These are phyloP conservation scores for Trichophaea hybrida DNA, from an alignment of 2,329 filamentous ascomycete species.

Conservation along the genomic window DNA sequence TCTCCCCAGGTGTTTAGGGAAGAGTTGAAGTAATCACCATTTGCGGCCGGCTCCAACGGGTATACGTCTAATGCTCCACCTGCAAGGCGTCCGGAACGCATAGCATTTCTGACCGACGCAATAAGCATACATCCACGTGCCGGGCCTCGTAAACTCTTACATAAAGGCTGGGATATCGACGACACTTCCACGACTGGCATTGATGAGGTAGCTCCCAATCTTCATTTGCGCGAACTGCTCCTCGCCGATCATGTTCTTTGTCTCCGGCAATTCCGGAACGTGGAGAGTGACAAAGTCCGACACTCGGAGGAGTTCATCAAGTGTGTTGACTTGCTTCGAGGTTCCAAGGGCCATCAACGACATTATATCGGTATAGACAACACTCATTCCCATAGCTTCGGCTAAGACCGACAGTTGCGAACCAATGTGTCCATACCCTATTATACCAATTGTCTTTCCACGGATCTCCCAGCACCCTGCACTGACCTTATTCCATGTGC, in stretches of 20 bases:
- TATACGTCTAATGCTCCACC: conserved; percentile 96
- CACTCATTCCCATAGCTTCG: conserved; percentile 94
- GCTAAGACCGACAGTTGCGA: conserved; percentile 89
- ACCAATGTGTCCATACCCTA: conserved; percentile 95
- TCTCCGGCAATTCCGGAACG: conserved; percentile 86
- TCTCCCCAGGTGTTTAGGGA: conserved; percentile 70
- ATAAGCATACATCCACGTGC: background rate
- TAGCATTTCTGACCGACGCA: conserved; percentile 43
- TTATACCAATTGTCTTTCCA: conserved; percentile 79
- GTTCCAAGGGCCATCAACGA: conserved; percentile 91
- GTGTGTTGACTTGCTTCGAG: conserved; percentile 62
- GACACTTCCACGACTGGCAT: conserved; percentile 83
- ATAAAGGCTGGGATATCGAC: conserved; percentile 89
- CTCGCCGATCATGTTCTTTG: conserved; percentile 77
- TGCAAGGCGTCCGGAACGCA: conserved; percentile 71
- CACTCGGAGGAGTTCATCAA: conserved; percentile 60
- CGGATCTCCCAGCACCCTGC: conserved; percentile 94
- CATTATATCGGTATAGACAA: conserved; percentile 92
- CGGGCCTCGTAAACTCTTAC: conserved; percentile 7
- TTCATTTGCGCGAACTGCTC: conserved; percentile 79
- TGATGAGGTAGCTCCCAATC: conserved; percentile 82
- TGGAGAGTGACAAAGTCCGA: conserved; percentile 91
- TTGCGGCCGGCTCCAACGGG: conserved; percentile 81
- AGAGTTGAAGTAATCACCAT: conserved; percentile 87
- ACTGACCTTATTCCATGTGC: conserved; percentile 97